phyloP scores from a whole-genome alignment of 108 stramenopile genomes.

The Nitzschia sp. region DNA sequence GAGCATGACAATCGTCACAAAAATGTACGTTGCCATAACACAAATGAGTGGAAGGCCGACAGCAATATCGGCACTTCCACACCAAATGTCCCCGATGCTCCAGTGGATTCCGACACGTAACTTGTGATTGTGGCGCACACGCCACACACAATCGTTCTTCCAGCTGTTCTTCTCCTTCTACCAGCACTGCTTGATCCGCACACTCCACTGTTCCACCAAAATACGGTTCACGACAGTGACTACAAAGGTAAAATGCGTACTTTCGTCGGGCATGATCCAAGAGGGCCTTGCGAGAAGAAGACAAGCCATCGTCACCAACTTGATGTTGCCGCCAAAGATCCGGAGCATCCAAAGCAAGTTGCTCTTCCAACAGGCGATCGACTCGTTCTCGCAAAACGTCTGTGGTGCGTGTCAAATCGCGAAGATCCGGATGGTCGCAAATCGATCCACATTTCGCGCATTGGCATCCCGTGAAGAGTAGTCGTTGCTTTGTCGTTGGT shows the following conservation, averaged over 20 bases:
- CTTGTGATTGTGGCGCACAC: conserved; percentile 55
- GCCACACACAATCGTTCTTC: conserved; percentile 47
- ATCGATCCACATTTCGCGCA: conserved; percentile 65
- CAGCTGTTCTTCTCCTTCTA: not conserved
- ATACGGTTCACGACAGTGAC: conserved; percentile 63
- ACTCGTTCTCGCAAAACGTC: conserved; percentile 58
- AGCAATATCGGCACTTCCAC: conserved; percentile 82
- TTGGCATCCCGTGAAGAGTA: conserved; percentile 63
- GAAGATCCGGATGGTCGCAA: conserved; percentile 51
- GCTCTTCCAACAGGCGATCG: conserved; percentile 50
- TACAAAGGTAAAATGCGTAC: conserved; percentile 68
- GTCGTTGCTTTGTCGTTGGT: conserved; percentile 40
- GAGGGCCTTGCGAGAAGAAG: conserved; percentile 1
- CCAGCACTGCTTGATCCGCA: conserved; percentile 36
- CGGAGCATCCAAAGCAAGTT: conserved; percentile 44
- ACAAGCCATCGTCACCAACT: not conserved
- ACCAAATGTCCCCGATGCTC: conserved; percentile 48
- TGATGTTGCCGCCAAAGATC: not conserved
- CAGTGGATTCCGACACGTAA: conserved; percentile 43
- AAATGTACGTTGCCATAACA: conserved; percentile 74
- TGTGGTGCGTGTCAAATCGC: conserved; percentile 53
- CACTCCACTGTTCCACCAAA: conserved; percentile 75
- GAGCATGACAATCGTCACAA: conserved; percentile 58
- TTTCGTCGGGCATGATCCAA: conserved; percentile 47
- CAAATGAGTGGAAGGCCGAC: conserved; percentile 49